Evolutionary conservation across 176 grass and related monocot species (phyloP), one percentile per base, ranked within the genome.

Genomic region (Juncus inflexus): DNA sequence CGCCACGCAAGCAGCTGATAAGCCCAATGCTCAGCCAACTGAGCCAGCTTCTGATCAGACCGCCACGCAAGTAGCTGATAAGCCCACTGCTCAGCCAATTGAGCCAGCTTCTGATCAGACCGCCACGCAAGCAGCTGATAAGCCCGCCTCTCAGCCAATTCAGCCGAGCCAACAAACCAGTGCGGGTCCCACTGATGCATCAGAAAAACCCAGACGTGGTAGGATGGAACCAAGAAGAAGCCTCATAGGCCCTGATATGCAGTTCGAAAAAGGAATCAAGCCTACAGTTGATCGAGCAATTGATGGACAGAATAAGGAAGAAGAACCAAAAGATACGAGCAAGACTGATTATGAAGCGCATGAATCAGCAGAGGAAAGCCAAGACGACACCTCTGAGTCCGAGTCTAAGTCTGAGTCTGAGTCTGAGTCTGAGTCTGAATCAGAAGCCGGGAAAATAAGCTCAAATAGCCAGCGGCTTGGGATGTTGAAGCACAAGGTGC

Each of bases 281-380:
- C 37, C 68, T 58, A 1, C 9, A 47, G 43, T 47, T 47, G 43
- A 47, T 47, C 54, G 37, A 19, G 39, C 9, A 0, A 6, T 45
- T 2, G 68, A 71, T 60, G 39, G 39, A 42, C 37, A 58, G 56
- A 45, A 70, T 9, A 70, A 70, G 52, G 36, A 15, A 70, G 52
- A 70, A 42, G 52, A 58, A 56, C 40, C 67, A 2, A 42, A 58
- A 70, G 36, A 54, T 41, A 35, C 9, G 53, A 35, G 68, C 5
- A 55, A 71, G 55, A 7, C 36, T 41, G 36, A 5, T 52, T 40
- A 14, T 56, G 66, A 71, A 16, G 1, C 53, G 43, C 4, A 9
- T 49, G 68, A 71, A 71, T 71, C 53, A 43, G 58, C n/a, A 42
- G 15, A 43, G 42, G 41, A 3, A 5, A 12, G 37, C 6, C 9